A percentile compares a stretch with the other conserved stretches of the same genome.
These are phyloP conservation scores for Tolypocladium inflatum DNA, from an alignment of 2,329 filamentous ascomycete species.

Conservation along the genomic window DNA sequence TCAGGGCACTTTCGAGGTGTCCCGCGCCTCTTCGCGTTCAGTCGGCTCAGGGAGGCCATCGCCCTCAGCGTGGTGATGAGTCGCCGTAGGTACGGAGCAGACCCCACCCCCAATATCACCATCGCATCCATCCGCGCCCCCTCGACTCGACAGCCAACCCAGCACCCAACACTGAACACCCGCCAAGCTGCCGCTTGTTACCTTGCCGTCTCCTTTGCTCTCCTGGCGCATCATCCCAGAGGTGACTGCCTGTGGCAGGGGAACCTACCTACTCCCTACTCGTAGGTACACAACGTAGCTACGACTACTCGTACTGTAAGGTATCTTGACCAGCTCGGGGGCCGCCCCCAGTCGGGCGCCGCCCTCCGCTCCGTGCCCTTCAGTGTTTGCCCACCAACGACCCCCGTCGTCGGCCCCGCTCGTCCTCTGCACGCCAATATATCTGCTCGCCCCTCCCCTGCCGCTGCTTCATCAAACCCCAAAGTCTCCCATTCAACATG, in stretches of 20 bases:
- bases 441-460: neutral
- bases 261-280: too few species aligned
- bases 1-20: neutral
- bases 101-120: neutral
- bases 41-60: neutral
- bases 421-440: neutral
- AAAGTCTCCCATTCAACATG: neutral
- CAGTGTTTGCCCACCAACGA: neutral
- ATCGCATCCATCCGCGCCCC: neutral
- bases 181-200: neutral
- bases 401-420: neutral
- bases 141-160: neutral
- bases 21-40: neutral
- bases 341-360: neutral
- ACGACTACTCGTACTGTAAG: too few species aligned
- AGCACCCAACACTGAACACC: neutral
- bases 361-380: neutral
- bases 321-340: too few species aligned
- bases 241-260: neutral
- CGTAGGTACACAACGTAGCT: neutral
- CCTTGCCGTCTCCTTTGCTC: neutral
- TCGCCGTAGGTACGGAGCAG: neutral
- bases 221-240: neutral
- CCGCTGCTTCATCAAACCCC: neutral
- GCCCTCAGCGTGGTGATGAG: too few species aligned